A percentile compares a stretch with the other conserved stretches of the same genome.
Evolutionary conservation across 306 rosid genomes (phyloP).

Genomic region (Psophocarpus tetragonolobus): DNA sequence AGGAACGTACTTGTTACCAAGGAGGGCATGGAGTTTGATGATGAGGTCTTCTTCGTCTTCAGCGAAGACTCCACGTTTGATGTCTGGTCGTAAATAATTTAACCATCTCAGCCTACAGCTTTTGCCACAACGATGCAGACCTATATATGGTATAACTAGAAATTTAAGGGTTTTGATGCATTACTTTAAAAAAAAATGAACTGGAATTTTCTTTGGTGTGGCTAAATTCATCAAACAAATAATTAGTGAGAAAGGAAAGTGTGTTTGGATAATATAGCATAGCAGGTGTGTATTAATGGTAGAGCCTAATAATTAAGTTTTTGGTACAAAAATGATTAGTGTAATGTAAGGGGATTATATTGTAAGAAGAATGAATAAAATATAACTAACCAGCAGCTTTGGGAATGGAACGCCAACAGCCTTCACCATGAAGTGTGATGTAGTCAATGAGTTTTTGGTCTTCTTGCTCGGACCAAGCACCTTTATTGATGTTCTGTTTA

Average conservation of each 20-base stretch:
- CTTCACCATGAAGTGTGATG: conserved; percentile 65
- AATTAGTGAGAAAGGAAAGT: no score
- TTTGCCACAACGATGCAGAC: conserved; percentile 75
- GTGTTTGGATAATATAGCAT: not conserved
- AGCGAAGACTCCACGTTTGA: conserved; percentile 68
- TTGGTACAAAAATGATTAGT: not conserved
- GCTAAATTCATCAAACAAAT: not conserved
- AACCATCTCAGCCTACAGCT: conserved; percentile 84
- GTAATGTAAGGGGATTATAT: not conserved
- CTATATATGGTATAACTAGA: conserved; percentile 23
- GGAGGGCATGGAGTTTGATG: conserved; percentile 78
- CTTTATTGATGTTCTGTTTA: conserved; percentile 62
- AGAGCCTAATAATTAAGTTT: not conserved
- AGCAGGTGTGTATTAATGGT: not conserved
- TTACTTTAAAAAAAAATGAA: no score
- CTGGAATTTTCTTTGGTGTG: not conserved
- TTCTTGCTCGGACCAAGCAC: conserved; percentile 78
- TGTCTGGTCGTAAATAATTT: conserved; percentile 68
- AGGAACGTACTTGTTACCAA: conserved; percentile 65
- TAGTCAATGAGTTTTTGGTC: conserved; percentile 70
- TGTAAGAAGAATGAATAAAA: not conserved
- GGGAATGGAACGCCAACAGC: conserved; percentile 73
- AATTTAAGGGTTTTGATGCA: not conserved
- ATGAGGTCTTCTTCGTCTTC: conserved; percentile 83
- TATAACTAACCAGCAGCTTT: conserved; percentile 63